Evolutionary conservation across 2,329 filamentous ascomycete species (phyloP).

Genomic region (Ophiocordyceps camponoti-floridani): DNA sequence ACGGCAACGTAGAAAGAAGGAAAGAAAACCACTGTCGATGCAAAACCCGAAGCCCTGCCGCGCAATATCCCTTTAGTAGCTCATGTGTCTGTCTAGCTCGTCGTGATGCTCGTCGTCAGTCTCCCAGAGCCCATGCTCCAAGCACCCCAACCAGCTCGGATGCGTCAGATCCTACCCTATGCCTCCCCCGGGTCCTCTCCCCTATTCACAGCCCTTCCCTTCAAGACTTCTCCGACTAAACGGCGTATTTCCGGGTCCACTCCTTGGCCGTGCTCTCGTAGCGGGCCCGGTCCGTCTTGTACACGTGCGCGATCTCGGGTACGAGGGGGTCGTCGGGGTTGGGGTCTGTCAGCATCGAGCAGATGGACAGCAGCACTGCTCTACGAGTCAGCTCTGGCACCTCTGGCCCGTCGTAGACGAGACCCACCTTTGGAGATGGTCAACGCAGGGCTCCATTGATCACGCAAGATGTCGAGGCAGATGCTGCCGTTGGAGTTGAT

Average conservation of each 20-base stretch:
- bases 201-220: too few species aligned
- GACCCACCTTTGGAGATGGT: conserved; percentile 88
- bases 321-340: conserved; percentile 98
- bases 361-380: conserved; percentile 88
- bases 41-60: conserved; percentile 18
- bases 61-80: conserved; percentile 18
- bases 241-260: conserved; percentile 98
- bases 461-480: conserved; percentile 92
- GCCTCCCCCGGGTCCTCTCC: too few species aligned
- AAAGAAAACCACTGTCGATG: conserved; percentile 10
- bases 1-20: background rate
- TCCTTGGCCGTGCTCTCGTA: conserved; percentile 95
- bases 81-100: conserved; percentile 18
- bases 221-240: conserved; percentile 30
- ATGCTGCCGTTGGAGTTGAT: conserved; percentile 99
- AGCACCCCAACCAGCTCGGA: background rate
- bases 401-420: background rate
- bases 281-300: conserved; percentile 93
- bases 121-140: background rate
- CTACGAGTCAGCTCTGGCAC: background rate
- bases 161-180: background rate
- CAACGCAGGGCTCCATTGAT: conserved; percentile 97
- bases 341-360: conserved; percentile 98
- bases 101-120: conserved; percentile 3
- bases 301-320: conserved; percentile 96